A percentile compares a stretch with the other conserved stretches of the same genome.
Conservation (phyloP, 441 rosid species). For the Metrosideros polymorpha region DNA sequence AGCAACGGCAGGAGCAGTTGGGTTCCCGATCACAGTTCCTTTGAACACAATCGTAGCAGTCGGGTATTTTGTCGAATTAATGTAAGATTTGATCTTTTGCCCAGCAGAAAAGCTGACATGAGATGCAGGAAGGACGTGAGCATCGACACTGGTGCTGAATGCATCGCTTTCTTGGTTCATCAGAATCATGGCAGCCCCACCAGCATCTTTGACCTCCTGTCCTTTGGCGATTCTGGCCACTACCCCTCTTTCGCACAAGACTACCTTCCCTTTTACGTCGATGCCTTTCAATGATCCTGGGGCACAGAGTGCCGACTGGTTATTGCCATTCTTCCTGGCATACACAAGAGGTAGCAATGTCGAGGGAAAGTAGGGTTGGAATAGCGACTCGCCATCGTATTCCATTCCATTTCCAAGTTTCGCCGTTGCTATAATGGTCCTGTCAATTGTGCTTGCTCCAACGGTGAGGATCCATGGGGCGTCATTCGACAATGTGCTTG, state of each 20-base stretch:
- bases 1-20: slow-evolving; percentile 23
- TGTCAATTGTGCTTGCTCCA: slow-evolving; percentile 40
- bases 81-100: slow-evolving; percentile 33
- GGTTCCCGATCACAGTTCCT: slow-evolving; percentile 29
- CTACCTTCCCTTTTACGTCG: slow-evolving; percentile 34
- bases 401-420: slow-evolving; percentile 33
- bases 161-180: slow-evolving; percentile 11
- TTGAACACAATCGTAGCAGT: slow-evolving; percentile 26
- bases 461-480: slow-evolving; percentile 51
- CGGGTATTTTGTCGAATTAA: slow-evolving; percentile 22
- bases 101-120: slow-evolving; percentile 29
- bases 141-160: slow-evolving; percentile 19
- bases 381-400: slow-evolving; percentile 28
- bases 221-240: slow-evolving; percentile 18
- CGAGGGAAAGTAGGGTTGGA: slow-evolving; percentile 24
- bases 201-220: slow-evolving; percentile 24
- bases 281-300: slow-evolving; percentile 20
- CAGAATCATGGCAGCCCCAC: slow-evolving; percentile 32
- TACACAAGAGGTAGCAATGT: slow-evolving; percentile 21
- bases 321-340: slow-evolving; percentile 19
- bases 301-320: slow-evolving; percentile 13
- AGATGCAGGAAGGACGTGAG: slow-evolving; percentile 41
- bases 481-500: slow-evolving; percentile 23
- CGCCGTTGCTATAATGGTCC: slow-evolving; percentile 23
- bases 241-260: slow-evolving; percentile 34